Evolutionary conservation across 2,329 filamentous ascomycete genomes (phyloP).

Genomic region (Botrytis elliptica): DNA sequence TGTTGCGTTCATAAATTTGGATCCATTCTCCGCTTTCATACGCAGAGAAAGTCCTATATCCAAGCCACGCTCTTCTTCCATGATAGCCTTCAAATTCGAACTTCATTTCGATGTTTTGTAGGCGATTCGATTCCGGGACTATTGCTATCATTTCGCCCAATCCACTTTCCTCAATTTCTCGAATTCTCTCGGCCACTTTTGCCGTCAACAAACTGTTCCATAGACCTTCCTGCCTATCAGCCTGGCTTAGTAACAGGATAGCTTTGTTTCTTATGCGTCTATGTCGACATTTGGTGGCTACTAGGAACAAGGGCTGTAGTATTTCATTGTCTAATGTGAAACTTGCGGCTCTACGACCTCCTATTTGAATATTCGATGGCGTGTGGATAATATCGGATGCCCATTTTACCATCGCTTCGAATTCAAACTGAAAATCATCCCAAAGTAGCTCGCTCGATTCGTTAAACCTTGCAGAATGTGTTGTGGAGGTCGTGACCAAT

Average conservation of each 20-base stretch:
- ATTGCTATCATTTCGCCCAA: neutral
- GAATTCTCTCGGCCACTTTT: slow-evolving; percentile 23
- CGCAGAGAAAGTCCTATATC: neutral
- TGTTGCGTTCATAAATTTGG: neutral
- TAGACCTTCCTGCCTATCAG: slow-evolving; percentile 61
- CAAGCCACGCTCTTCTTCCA: slow-evolving; percentile 17
- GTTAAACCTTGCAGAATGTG: neutral
- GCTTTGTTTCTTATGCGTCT: slow-evolving; percentile 55
- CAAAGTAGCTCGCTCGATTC: slow-evolving; percentile 19
- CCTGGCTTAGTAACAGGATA: slow-evolving; percentile 57
- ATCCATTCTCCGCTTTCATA: slow-evolving; percentile 17
- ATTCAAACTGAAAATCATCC: slow-evolving; percentile 19
- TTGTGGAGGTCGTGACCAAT: slow-evolving; percentile 13
- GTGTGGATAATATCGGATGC: slow-evolving; percentile 13
- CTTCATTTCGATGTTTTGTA: slow-evolving; percentile 6
- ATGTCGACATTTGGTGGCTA: slow-evolving; percentile 62
- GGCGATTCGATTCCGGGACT: slow-evolving; percentile 6
- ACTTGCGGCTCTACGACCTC: neutral
- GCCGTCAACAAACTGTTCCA: slow-evolving; percentile 50
- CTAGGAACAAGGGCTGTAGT: slow-evolving; percentile 60
- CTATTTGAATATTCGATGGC: neutral
- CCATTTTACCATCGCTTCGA: slow-evolving; percentile 16
- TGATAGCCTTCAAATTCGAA: slow-evolving; percentile 5
- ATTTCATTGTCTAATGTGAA: slow-evolving; percentile 63
- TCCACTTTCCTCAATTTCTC: slow-evolving; percentile 24